Percentiles rank a stretch among this genome's conserved stretches.
Conservation (phyloP, 2,329 filamentous ascomycete species). For the Exophiala sp. region DNA sequence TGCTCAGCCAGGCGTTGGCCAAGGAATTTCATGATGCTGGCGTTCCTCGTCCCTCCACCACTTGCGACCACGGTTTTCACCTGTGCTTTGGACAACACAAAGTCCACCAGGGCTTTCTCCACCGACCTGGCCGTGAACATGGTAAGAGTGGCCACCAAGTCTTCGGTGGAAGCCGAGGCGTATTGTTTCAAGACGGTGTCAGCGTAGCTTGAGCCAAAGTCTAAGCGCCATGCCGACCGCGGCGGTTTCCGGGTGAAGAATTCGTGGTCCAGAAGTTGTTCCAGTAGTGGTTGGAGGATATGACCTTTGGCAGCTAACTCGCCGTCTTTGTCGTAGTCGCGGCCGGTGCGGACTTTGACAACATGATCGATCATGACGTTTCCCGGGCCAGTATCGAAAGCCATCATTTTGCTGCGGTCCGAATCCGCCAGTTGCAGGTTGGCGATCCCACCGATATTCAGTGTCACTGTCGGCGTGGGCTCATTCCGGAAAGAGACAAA, state of each 20-base stretch:
- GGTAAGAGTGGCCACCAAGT: constrained; percentile 29
- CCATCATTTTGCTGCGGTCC: constrained; percentile 34
- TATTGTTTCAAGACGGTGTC: constrained; percentile 26
- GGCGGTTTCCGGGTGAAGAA: constrained; percentile 32
- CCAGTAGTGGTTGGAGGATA: constrained; percentile 25
- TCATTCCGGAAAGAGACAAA: constrained; percentile 32
- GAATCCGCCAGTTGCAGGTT: constrained; percentile 32
- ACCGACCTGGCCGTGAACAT: constrained; percentile 29
- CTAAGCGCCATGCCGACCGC: constrained; percentile 32
- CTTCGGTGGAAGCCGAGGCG: constrained; percentile 23
- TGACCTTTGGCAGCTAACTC: constrained; percentile 29
- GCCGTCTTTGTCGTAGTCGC: constrained; percentile 31
- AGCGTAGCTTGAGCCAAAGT: constrained; percentile 31
- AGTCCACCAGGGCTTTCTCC: constrained; percentile 27
- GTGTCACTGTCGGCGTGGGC: constrained; percentile 25
- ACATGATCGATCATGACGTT: constrained; percentile 35
- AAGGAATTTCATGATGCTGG: constrained; percentile 28
- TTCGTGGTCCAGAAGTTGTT: constrained; percentile 25
- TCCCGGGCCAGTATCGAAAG: constrained; percentile 32
- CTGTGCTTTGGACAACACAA: constrained; percentile 27
- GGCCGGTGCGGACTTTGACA: constrained; percentile 28
- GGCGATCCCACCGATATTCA: constrained; percentile 34
- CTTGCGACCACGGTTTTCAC: constrained; percentile 28
- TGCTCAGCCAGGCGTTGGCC: constrained; percentile 10
- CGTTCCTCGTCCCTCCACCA: constrained; percentile 31